Evolutionary conservation across 2,329 filamentous ascomycete species (phyloP).

Genomic region (Aspergillus transmontanensis): DNA sequence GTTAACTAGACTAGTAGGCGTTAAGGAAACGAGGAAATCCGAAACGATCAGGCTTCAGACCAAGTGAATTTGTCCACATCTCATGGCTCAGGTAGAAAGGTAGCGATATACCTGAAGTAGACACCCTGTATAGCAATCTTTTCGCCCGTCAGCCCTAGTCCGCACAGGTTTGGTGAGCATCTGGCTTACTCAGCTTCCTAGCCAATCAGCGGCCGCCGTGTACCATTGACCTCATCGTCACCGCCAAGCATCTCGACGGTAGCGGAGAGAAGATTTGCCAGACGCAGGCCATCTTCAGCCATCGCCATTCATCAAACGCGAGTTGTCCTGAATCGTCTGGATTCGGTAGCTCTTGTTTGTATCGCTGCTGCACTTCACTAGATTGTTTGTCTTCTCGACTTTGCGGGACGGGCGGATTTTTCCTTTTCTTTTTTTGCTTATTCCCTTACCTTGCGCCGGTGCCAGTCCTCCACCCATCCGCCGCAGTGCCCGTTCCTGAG

Average conservation of each 20-base stretch:
- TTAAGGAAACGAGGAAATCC: not conserved
- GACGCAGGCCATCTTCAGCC: conserved; percentile 9
- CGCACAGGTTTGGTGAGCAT: conserved; percentile 5
- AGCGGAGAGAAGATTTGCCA: conserved; percentile 18
- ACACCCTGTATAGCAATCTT: not conserved
- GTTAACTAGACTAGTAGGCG: conserved; percentile 2
- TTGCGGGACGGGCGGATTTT: not conserved
- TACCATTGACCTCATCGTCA: conserved; percentile 30
- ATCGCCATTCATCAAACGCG: conserved; percentile 10
- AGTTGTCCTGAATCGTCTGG: not conserved
- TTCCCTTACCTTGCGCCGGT: conserved; percentile 3
- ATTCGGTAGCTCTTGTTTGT: not conserved
- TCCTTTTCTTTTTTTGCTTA: not conserved
- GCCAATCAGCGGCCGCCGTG: conserved; percentile 20
- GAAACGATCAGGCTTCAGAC: not conserved
- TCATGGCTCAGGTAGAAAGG: not conserved
- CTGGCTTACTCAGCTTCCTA: conserved; percentile 24
- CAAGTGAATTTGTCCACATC: not conserved
- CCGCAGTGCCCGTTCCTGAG: not conserved
- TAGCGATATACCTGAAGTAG: not conserved
- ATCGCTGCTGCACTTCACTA: not conserved
- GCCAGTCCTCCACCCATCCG: not conserved
- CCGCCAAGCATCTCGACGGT: conserved; percentile 21
- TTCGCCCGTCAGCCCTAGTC: not conserved
- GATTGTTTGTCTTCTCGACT: not conserved